Conservation (phyloP, 495 filamentous ascomycete genomes). For the Chaetomium cochliodes region DNA sequence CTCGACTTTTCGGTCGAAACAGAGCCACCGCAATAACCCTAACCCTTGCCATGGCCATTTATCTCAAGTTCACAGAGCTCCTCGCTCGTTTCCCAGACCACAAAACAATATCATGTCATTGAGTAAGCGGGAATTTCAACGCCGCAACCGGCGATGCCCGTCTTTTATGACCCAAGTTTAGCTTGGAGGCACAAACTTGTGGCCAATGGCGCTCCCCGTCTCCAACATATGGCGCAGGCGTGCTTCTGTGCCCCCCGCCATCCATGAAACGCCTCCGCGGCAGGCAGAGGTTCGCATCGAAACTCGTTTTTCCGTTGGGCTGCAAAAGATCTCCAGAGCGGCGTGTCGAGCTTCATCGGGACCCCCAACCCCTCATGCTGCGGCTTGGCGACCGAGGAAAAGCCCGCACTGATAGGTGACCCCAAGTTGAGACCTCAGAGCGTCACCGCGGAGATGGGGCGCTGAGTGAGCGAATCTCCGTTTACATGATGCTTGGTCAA, state of each 20-base stretch:
- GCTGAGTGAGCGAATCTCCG: neutral
- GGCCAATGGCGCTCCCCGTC: constrained; percentile 17
- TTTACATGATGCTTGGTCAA: neutral
- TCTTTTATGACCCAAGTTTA: constrained; percentile 11
- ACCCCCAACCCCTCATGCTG: neutral
- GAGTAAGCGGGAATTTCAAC: neutral
- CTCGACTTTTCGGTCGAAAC: neutral
- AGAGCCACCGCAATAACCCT: neutral
- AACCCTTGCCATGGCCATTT: neutral
- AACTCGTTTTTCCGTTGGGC: neutral
- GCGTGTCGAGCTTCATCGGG: neutral
- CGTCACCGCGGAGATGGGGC: constrained; percentile 19
- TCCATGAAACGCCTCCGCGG: neutral
- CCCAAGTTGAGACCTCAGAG: neutral
- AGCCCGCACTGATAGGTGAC: constrained; percentile 1
- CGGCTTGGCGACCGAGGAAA: constrained; percentile 15
- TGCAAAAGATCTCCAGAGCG: neutral
- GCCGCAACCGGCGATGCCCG: neutral
- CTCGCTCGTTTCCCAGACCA: neutral
- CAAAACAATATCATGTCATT: neutral
- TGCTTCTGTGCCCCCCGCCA: constrained; percentile 7
- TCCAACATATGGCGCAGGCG: constrained; percentile 8
- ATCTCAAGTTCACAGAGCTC: neutral
- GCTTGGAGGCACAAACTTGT: constrained; percentile 15
- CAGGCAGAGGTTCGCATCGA: constrained; percentile 6